Evolutionary conservation across 306 rosid species (phyloP).

Genomic region (Fragaria nilgerrensis): DNA sequence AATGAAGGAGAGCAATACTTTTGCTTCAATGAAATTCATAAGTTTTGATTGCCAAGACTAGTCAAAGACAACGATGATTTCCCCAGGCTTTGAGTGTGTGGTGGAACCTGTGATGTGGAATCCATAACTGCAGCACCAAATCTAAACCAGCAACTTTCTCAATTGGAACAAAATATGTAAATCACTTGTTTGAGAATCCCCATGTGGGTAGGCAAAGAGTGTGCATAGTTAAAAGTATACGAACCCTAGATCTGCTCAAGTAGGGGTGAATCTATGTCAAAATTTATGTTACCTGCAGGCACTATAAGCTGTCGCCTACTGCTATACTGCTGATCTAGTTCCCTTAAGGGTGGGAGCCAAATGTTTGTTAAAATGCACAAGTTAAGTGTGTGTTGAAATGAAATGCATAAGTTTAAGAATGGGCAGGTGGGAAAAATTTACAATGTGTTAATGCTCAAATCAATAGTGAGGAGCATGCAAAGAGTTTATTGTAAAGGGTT

Average conservation of each 20-base stretch:
- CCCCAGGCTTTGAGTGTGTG: background rate
- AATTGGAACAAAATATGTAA: background rate
- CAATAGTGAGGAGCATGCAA: background rate
- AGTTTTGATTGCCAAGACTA: background rate
- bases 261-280: background rate
- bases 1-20: background rate
- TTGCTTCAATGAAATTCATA: background rate
- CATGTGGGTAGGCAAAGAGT: background rate
- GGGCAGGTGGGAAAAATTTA: background rate
- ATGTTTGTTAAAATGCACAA: background rate
- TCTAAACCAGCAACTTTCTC: background rate
- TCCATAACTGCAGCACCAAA: background rate
- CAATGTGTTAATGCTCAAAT: background rate
- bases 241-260: background rate
- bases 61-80: background rate
- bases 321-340: background rate
- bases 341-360: background rate
- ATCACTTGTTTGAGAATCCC: background rate
- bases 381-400: no score
- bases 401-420: background rate
- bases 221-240: background rate
- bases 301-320: background rate
- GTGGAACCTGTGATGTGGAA: constrained; percentile 3
- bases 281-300: background rate
- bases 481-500: background rate